phyloP scores from a whole-genome alignment of 805 yeast genomes.

The Scheffersomyces lignosus region DNA sequence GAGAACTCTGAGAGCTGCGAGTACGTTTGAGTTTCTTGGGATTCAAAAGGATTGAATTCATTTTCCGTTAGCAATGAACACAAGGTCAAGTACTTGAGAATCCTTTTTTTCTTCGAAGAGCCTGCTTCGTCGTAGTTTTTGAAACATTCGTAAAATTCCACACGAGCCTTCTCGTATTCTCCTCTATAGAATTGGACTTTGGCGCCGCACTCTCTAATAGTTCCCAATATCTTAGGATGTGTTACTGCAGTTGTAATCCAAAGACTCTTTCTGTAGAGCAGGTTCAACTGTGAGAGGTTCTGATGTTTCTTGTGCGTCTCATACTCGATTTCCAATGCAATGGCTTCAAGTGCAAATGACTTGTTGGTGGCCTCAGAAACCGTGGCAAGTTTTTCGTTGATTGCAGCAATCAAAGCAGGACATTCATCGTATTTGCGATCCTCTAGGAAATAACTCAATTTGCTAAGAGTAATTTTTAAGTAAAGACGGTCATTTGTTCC shows the following conservation, averaged over 20 bases:
- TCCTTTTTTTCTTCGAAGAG: constrained; percentile 47
- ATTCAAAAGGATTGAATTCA: constrained; percentile 69
- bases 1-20: constrained; percentile 29
- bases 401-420: constrained; percentile 26
- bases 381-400: constrained; percentile 37
- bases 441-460: constrained; percentile 37
- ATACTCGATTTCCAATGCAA: constrained; percentile 65
- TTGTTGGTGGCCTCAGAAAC: constrained; percentile 47
- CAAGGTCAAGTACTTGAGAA: constrained; percentile 61
- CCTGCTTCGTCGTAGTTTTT: constrained; percentile 48
- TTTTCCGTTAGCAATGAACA: constrained; percentile 63
- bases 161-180: constrained; percentile 58
- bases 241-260: constrained; percentile 61
- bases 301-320: constrained; percentile 36
- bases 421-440: constrained; percentile 34
- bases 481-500: constrained; percentile 22
- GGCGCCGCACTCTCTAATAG: constrained; percentile 77
- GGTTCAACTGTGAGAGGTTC: constrained; percentile 39
- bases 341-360: constrained; percentile 57
- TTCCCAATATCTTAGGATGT: constrained; percentile 73
- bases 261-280: constrained; percentile 46
- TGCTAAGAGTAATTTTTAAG: constrained; percentile 48
- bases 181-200: constrained; percentile 59
- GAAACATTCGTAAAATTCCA: constrained; percentile 57
- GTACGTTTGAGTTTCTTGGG: constrained; percentile 67